Percentiles rank a stretch among this genome's conserved stretches.
phyloP scores from a whole-genome alignment of 768 basidiomycete species.

The Russula sp. region DNA sequence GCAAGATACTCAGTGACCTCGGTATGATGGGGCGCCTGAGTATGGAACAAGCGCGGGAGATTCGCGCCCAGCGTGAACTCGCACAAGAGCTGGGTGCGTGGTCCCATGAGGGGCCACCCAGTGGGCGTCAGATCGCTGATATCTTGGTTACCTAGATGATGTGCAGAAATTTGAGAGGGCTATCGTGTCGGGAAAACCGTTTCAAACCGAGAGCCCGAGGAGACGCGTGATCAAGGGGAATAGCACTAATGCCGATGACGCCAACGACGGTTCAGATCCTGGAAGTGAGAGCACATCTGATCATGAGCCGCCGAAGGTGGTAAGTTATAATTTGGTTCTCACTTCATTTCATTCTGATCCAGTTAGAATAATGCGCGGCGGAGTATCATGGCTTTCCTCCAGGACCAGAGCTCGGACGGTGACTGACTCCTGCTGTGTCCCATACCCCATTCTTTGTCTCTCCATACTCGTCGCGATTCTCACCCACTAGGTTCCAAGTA shows the following conservation, averaged over 20 bases:
- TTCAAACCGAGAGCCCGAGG: constrained; percentile 18
- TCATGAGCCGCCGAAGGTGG: not conserved
- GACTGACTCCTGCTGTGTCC: constrained; percentile 31
- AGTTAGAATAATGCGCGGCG: constrained; percentile 39
- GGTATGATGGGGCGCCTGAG: constrained; percentile 78
- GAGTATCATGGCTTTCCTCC: constrained; percentile 66
- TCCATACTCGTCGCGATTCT: not conserved
- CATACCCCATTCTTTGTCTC: not conserved
- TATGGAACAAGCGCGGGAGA: constrained; percentile 71
- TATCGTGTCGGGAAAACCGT: constrained; percentile 31
- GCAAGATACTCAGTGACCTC: constrained; percentile 55
- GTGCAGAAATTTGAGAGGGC: constrained; percentile 62
- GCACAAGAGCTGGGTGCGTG: constrained; percentile 68
- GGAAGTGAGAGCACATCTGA: constrained; percentile 23
- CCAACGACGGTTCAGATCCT: constrained; percentile 31
- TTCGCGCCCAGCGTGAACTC: constrained; percentile 67
- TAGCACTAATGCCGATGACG: constrained; percentile 26
- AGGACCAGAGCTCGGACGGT: constrained; percentile 57
- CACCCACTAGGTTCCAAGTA: not conserved
- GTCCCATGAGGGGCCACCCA: not conserved
- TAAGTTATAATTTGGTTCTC: not conserved
- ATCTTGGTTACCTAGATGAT: constrained; percentile 45
- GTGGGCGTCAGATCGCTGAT: not conserved
- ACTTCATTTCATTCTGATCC: not conserved
- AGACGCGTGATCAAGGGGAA: constrained; percentile 19